Base-by-base conservation (phyloP, 768 basidiomycete genomes). In the Tylopilus plumbeoviolaceoides region DNA sequence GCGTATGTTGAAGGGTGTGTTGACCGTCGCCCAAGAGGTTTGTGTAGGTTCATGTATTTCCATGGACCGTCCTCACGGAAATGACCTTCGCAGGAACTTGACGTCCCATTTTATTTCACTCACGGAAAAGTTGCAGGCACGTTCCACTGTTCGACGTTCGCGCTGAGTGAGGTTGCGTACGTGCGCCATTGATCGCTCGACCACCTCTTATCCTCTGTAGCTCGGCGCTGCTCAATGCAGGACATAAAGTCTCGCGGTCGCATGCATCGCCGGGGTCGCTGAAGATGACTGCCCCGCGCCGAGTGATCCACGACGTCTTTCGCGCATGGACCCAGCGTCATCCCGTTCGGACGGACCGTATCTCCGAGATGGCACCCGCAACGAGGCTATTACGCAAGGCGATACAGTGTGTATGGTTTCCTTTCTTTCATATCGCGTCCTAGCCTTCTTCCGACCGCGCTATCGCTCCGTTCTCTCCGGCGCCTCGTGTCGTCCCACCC, bases 1-100 rank as follows among this genome's bases (percentile, higher is more conserved):
- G 0, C 78, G 97, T 48, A 98, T n/a, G n/a, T n/a, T 99, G 87
- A 89, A 86, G 69, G 97, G 97, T 1, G 98, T 99, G 97, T 72
- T 98, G 43, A 85, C 87, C 7, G 79, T 97, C 3, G 94, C 95
- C 1, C 81, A 84, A 69, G 88, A 95, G 75, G 95, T 89, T 43
- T 38, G 80, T 68, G n/a, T 15, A 5, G 21, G 47, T 12, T n/a
- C 25, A 20, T 23, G 18, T 47, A 28, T 17, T 14, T 5, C 11
- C 11, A 10, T 7, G 8, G 17, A 28, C 4, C n/a, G 33, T 55
- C 11, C 35, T 48, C n/a, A n/a, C n/a, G n/a, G 39, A 60, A 20
- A 20, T 18, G 2, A 17, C 48, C 28, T 0, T 12, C 1, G 6
- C 14, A 95, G 91, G 92, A 95, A 73, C 70, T 92, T 12, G 70